Base-by-base conservation (phyloP, 169 alveolate species). In the Plasmodium fragile region DNA sequence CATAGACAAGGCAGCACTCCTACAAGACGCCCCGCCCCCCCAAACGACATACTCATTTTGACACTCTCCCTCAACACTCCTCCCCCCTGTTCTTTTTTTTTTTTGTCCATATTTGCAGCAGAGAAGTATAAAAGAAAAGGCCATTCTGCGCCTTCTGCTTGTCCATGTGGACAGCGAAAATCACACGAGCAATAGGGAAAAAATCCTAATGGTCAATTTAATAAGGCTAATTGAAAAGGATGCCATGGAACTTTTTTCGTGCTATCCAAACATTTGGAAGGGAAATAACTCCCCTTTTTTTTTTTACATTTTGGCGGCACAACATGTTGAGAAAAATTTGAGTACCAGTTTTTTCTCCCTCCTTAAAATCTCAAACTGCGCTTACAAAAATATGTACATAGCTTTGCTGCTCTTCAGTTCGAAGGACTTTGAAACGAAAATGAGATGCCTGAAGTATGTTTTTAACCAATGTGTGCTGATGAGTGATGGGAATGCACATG, bases 121-220 rank as follows among this genome's bases (percentile, higher is more conserved):
- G 77, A 52, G 28, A 13, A 32, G 65, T 72, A 77, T 72, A 18
- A 73, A 83, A 39, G 5, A 28, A 25, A 72, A 72, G 39, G 52
- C 83, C 30, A 72, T 83, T 72, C 77, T 83, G 3, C 92, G 92
- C 7, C 39, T 83, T 30, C 75, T 83, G 72, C 92, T 83, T 43
- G 92, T 83, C 65, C 92, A 83, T 83, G 92, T 83, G 79, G 92
- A 83, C 59, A 83, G 92, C 77, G 84, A 83, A 73, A 83, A 55
- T 16, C 92, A 83, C 45, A 83, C 83, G 22, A 34, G 41, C 59
- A 83, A 83, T 83, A 77, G 92, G 36, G 92, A 83, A 83, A 83
- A 83, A 25, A 83, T 83, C 28, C 77, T 83, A 39, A 83, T 83
- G 92, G 77, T 83, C 39, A 83, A 83, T 83, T 83, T 83, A 72